These are phyloP conservation scores for Paecilomyces niveus DNA, from an alignment of 2,329 filamentous ascomycete genomes.

Conservation along the genomic window DNA sequence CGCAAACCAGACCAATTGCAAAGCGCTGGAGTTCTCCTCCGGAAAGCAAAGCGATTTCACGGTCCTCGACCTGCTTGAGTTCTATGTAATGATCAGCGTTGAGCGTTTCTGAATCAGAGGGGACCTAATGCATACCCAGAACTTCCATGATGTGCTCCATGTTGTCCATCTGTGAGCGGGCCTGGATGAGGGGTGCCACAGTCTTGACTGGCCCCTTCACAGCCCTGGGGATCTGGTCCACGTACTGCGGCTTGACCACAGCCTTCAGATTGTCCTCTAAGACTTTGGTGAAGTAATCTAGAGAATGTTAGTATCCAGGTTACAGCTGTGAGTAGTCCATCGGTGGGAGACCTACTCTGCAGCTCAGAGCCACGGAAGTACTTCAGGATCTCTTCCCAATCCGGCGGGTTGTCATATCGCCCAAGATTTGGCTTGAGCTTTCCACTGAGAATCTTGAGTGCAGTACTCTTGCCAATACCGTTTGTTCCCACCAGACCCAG, in stretches of 20 bases:
- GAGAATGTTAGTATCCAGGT: slow-evolving; percentile 10
- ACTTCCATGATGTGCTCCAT: slow-evolving; percentile 73
- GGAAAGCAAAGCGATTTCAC: slow-evolving; percentile 83
- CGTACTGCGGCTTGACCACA: slow-evolving; percentile 98
- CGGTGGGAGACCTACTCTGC: slow-evolving; percentile 62
- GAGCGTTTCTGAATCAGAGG: background rate
- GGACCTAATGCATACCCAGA: slow-evolving; percentile 47
- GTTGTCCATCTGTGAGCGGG: slow-evolving; percentile 70
- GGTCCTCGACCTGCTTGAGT: slow-evolving; percentile 80
- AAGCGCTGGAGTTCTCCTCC: slow-evolving; percentile 98
- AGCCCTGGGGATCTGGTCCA: slow-evolving; percentile 93
- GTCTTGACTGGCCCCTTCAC: slow-evolving; percentile 74
- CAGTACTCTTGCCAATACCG: slow-evolving; percentile 99
- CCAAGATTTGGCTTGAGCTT: slow-evolving; percentile 98
- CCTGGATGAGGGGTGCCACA: slow-evolving; percentile 71
- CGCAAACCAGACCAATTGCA: slow-evolving; percentile 90
- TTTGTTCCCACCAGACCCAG: slow-evolving; percentile 96
- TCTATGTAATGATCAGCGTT: slow-evolving; percentile 44
- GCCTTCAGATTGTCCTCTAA: slow-evolving; percentile 96
- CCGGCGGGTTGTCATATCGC: slow-evolving; percentile 88
- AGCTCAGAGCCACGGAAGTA: slow-evolving; percentile 96
- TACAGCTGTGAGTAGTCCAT: background rate
- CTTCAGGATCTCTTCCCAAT: slow-evolving; percentile 99
- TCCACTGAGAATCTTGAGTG: slow-evolving; percentile 94
- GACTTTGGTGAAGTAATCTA: slow-evolving; percentile 98